Evolutionary conservation across 31 red algal genomes (phyloP).

Genomic region (Bonnemaisonia californica): DNA sequence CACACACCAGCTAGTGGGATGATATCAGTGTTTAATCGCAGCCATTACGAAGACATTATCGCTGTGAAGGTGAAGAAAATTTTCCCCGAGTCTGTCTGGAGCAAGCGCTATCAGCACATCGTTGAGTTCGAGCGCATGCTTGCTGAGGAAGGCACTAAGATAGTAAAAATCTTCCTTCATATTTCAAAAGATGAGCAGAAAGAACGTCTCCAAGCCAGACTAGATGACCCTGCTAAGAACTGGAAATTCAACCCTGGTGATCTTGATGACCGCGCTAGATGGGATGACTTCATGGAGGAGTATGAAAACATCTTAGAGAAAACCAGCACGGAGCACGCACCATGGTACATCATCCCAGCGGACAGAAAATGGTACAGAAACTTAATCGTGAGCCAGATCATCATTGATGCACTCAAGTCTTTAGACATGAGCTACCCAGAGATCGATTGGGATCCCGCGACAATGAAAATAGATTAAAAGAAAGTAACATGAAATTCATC

Average conservation of each 20-base stretch:
- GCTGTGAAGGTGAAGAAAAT: neutral
- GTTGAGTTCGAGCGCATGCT: slow-evolving; percentile 5
- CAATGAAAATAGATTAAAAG: too few species aligned
- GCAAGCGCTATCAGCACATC: slow-evolving; percentile 23
- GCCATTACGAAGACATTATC: slow-evolving; percentile 39
- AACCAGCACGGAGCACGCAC: neutral
- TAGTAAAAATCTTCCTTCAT: slow-evolving; percentile 29
- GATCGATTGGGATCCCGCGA: too few species aligned
- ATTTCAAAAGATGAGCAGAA: slow-evolving; percentile 39
- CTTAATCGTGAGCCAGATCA: neutral
- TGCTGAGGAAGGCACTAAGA: slow-evolving; percentile 12
- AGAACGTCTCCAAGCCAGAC: neutral
- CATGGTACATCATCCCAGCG: neutral
- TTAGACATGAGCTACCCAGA: neutral
- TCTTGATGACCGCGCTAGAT: neutral
- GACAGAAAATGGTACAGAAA: neutral
- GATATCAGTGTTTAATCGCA: slow-evolving; percentile 14
- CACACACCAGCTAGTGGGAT: slow-evolving; percentile 6
- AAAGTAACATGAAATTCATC: too few species aligned
- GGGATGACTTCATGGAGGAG: neutral
- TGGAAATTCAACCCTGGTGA: slow-evolving; percentile 14
- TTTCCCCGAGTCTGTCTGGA: too few species aligned
- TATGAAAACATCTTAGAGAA: neutral
- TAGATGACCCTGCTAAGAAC: slow-evolving; percentile 30
- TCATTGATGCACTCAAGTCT: neutral